These are phyloP conservation scores for Aspergillus funiculosus DNA, from an alignment of 495 filamentous ascomycete species.

Conservation along the genomic window DNA sequence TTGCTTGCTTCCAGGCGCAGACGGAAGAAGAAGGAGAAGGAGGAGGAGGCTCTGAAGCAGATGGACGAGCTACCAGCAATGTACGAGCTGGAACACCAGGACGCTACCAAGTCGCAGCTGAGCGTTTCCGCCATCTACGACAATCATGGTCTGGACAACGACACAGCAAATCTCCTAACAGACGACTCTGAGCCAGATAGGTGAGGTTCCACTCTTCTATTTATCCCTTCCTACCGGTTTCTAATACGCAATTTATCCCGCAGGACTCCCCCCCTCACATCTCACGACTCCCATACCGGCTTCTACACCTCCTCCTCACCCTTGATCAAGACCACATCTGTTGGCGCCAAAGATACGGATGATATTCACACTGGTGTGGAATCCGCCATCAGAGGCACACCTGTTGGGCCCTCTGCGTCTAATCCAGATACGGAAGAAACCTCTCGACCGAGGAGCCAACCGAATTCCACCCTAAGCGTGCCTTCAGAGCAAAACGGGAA, in stretches of 20 bases:
- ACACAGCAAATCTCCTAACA: slow-evolving; percentile 54
- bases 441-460: slow-evolving; percentile 21
- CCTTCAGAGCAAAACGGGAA: slow-evolving; percentile 30
- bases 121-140: slow-evolving; percentile 23
- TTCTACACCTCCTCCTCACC: slow-evolving; percentile 81
- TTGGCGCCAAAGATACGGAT: slow-evolving; percentile 28
- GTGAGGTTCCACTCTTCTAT: slow-evolving; percentile 45
- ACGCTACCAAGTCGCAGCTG: slow-evolving; percentile 25
- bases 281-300: slow-evolving; percentile 70
- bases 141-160: slow-evolving; percentile 20
- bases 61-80: slow-evolving; percentile 23
- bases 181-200: slow-evolving; percentile 65
- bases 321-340: slow-evolving; percentile 56
- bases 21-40: slow-evolving; percentile 44
- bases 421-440: slow-evolving; percentile 20
- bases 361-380: slow-evolving; percentile 24
- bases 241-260: slow-evolving; percentile 16
- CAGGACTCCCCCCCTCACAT: slow-evolving; percentile 58
- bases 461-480: slow-evolving; percentile 28
- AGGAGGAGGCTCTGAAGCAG: slow-evolving; percentile 29
- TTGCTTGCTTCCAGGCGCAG: slow-evolving; percentile 46
- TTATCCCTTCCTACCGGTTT: slow-evolving; percentile 12
- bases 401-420: slow-evolving; percentile 23
- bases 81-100: slow-evolving; percentile 18
- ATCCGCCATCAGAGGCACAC: slow-evolving; percentile 30